Conservation (phyloP, 768 basidiomycete species). For the Pulveroboletus sp. region DNA sequence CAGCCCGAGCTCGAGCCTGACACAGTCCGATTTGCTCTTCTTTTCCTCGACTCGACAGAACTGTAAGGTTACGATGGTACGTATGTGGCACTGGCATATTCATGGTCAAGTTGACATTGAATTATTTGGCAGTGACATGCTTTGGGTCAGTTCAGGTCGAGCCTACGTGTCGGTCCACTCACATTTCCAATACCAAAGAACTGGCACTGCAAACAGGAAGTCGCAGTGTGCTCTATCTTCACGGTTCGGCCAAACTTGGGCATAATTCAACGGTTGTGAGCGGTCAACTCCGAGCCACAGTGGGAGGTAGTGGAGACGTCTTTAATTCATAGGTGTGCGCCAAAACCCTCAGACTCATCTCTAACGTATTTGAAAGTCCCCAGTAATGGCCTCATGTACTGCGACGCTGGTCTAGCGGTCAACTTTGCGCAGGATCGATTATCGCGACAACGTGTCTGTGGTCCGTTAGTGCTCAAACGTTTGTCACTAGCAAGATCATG, state of each 20-base stretch:
- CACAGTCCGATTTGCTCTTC: not conserved
- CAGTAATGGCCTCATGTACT: constrained; percentile 5
- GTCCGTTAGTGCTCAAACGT: not conserved
- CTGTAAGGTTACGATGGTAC: not conserved
- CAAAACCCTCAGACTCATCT: constrained; percentile 18
- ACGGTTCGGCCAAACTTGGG: constrained; percentile 7
- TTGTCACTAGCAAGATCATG: constrained; percentile 3
- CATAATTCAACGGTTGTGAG: not conserved
- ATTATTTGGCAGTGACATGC: not conserved
- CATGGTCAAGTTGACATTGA: not conserved
- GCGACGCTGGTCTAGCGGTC: constrained; percentile 4
- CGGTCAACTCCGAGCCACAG: not conserved
- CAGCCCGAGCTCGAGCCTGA: constrained; percentile 4
- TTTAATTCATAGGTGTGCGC: constrained; percentile 6
- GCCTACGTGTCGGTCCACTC: constrained; percentile 18
- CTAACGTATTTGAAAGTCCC: constrained; percentile 18
- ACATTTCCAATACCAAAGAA: constrained; percentile 20
- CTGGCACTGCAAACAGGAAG: constrained; percentile 2
- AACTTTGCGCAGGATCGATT: constrained; percentile 14
- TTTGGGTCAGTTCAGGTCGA: constrained; percentile 13
- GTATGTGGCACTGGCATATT: constrained; percentile 6
- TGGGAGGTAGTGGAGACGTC: not conserved
- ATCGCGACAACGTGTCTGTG: constrained; percentile 15
- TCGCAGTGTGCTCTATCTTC: constrained; percentile 7
- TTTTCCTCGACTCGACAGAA: constrained; percentile 5